Percentiles rank a stretch among this genome's conserved stretches.
Conservation (phyloP, 2,329 filamentous ascomycete species). For the Xylariaceae sp. region DNA sequence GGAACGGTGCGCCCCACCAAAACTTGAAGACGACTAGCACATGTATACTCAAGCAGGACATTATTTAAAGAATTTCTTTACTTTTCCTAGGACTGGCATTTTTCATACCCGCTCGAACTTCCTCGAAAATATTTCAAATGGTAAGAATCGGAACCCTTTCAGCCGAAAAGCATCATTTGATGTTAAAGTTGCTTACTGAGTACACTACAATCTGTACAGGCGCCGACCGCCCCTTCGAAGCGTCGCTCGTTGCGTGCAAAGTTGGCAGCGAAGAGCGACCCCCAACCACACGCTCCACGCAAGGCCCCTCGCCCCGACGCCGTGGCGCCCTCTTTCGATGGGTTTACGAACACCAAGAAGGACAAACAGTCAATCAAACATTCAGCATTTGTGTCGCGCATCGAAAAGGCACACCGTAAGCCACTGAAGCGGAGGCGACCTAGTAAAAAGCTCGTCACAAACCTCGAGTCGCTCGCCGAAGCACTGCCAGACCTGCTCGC, state of each 20-base stretch:
- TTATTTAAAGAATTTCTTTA: too few relatives aligned
- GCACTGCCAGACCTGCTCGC: constrained; percentile 65
- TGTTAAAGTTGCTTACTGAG: too few relatives aligned
- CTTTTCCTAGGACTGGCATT: too few relatives aligned
- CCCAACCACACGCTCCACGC: constrained; percentile 48
- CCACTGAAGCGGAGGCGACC: constrained; percentile 63
- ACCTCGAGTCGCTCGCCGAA: constrained; percentile 71
- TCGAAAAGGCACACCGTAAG: constrained; percentile 58
- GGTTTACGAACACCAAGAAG: constrained; percentile 69
- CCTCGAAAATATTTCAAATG: constrained; percentile 9
- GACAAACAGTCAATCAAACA: constrained; percentile 83
- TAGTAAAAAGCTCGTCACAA: constrained; percentile 73
- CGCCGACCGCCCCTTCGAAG: constrained; percentile 46
- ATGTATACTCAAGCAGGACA: too few relatives aligned
- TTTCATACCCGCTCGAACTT: too few relatives aligned
- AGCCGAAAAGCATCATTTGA: too few relatives aligned
- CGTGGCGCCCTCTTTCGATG: constrained; percentile 41
- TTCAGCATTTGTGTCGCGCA: constrained; percentile 71
- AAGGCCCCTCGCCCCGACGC: constrained; percentile 51
- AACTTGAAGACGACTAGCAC: too few relatives aligned
- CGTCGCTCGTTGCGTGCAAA: constrained; percentile 55
- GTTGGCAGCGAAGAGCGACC: constrained; percentile 45
- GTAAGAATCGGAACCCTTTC: too few relatives aligned
- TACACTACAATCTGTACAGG: too few relatives aligned
- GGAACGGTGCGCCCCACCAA: too few relatives aligned